These are phyloP conservation scores for Alternaria postmessia DNA, from an alignment of 2,329 filamentous ascomycete species.

Conservation along the genomic window DNA sequence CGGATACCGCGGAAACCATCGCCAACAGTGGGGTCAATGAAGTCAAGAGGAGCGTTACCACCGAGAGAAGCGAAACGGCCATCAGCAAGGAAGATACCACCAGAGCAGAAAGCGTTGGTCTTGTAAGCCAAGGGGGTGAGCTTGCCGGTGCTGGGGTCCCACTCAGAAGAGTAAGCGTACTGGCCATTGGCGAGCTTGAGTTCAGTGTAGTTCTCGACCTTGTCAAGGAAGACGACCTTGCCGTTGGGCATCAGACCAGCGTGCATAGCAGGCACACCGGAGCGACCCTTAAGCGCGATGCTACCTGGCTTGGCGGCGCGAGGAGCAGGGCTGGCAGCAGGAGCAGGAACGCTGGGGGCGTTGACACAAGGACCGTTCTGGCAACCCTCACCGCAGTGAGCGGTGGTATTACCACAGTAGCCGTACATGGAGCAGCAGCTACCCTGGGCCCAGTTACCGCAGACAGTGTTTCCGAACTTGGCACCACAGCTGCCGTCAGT, in stretches of 20 bases:
- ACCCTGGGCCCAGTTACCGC: slow-evolving; percentile 62
- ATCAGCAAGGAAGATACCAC: slow-evolving; percentile 66
- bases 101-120: slow-evolving; percentile 70
- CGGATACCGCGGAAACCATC: slow-evolving; percentile 68
- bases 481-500: slow-evolving; percentile 64
- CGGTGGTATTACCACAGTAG: slow-evolving; percentile 60
- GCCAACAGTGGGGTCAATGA: slow-evolving; percentile 65
- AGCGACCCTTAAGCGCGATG: slow-evolving; percentile 61
- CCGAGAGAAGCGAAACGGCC: slow-evolving; percentile 64
- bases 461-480: slow-evolving; percentile 59
- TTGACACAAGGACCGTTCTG: slow-evolving; percentile 60
- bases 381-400: slow-evolving; percentile 66
- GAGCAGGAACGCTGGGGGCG: slow-evolving; percentile 51
- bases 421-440: slow-evolving; percentile 67
- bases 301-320: slow-evolving; percentile 55
- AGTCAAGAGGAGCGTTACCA: slow-evolving; percentile 64
- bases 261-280: slow-evolving; percentile 71
- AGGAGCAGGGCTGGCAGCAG: slow-evolving; percentile 56
- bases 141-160: slow-evolving; percentile 61
- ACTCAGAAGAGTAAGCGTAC: slow-evolving; percentile 68
- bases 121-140: slow-evolving; percentile 59
- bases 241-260: slow-evolving; percentile 67
- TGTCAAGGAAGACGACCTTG: slow-evolving; percentile 68
- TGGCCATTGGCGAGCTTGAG: slow-evolving; percentile 62
- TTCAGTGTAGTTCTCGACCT: slow-evolving; percentile 69